Conservation (phyloP, 2,329 filamentous ascomycete genomes). For the Hymenoscyphus fraxineus region DNA sequence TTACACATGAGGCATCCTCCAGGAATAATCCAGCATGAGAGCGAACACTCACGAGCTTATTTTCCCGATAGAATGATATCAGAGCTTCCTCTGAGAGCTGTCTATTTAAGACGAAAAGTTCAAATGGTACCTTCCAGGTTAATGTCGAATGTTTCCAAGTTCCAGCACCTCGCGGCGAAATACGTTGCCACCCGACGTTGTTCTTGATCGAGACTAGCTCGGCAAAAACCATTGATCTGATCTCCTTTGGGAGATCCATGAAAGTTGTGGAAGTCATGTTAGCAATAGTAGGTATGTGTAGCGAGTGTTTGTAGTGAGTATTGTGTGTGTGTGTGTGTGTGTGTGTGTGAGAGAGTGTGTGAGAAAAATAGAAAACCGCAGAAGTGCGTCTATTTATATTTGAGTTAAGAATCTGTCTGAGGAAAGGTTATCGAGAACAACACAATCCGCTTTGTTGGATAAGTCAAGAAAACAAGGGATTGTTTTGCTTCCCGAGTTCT, state of each 20-base stretch:
- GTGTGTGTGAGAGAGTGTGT: no score
- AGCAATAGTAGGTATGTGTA: no score
- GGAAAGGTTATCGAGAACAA: no score
- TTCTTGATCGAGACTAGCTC: neutral
- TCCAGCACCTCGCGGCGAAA: neutral
- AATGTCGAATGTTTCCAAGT: neutral
- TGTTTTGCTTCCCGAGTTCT: no score
- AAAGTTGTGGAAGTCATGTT: neutral
- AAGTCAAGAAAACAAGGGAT: no score
- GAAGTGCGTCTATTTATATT: no score
- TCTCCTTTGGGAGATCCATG: neutral
- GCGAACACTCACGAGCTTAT: neutral
- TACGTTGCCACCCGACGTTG: neutral
- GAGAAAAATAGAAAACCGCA: no score
- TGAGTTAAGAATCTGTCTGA: no score
- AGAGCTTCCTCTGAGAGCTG: neutral
- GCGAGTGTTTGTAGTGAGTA: no score
- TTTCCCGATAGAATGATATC: neutral
- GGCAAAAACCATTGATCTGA: neutral
- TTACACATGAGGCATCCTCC: neutral
- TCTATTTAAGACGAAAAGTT: neutral
- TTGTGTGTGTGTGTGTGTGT: no score
- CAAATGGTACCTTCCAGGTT: neutral
- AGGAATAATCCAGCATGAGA: neutral
- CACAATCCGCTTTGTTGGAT: no score